Base-by-base conservation (phyloP, 2,329 filamentous ascomycete species). In the Dothideomycetes sp. region DNA sequence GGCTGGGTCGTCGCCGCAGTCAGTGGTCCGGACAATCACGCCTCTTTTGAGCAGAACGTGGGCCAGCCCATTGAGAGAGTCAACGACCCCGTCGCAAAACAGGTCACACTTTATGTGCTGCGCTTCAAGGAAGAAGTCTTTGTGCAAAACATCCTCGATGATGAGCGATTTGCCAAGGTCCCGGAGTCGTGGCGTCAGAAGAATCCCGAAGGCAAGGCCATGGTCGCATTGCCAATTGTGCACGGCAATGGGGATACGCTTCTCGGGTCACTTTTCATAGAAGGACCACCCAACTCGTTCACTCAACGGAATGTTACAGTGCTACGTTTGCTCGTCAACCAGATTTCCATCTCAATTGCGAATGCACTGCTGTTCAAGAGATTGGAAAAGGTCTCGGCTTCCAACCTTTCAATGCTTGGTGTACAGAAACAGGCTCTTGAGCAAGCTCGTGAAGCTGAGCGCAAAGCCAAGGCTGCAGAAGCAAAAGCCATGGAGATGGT, bases 111-210 rank as follows among this genome's bases (percentile, higher is more conserved):
- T 4, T 88, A 87, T 59, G 82, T 79, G 46, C 75, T 84, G 4
- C 77, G 84, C 10, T 87, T 87, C 64, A 70, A 79, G 19, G 84
- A 88, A 57, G 68, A 74, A 0, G 77, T 88, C 5, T 87, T 87
- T 50, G 70, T 85, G 8, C 73, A 80, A 4, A 82, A 88, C 51
- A 65, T 88, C 18, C 65, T 83, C 16, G 76, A 74, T 36, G 84
- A 89, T 51, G 84, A 88, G 56, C 70, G 83, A 22, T 87, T 88
- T 47, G 80, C 81, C 34, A 86, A 84, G 45, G 81, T 87, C 5
- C 76, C 72, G 34, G 73, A 81, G 16, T 65, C 70, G 1, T 88
- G 83, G 75, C 62, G 84, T 19, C 69, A 74, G 47, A 70, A 71
- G 39, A 82, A 86, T 46, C 79, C 81, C 0, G 63, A 73, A 24